Conservation (phyloP, 257 asterid genomes). For the Ilex aquifolium region DNA sequence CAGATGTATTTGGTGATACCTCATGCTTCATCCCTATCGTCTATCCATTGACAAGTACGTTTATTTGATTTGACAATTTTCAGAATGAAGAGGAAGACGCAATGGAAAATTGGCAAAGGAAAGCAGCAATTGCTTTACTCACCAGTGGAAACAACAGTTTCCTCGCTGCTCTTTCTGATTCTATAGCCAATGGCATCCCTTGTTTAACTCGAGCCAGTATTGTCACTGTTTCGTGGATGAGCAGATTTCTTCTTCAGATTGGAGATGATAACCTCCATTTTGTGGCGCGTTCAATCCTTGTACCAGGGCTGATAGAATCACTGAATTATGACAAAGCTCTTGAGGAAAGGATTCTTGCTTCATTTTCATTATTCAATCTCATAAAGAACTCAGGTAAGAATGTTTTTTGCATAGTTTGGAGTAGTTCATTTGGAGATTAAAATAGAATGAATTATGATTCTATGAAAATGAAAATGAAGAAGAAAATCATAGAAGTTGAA, state of each 20-base stretch:
- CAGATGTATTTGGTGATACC: not conserved
- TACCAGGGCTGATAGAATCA: conserved; percentile 37
- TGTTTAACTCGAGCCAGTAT: conserved; percentile 70
- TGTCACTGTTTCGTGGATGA: conserved; percentile 67
- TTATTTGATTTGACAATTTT: not conserved
- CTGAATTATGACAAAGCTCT: conserved; percentile 29
- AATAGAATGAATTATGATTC: no score
- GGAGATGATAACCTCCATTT: conserved; percentile 35
- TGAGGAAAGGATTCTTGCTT: conserved; percentile 70
- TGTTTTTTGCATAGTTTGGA: no score
- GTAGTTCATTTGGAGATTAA: not conserved
- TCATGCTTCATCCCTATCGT: no score
- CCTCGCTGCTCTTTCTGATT: conserved; percentile 46
- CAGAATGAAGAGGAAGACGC: conserved; percentile 53
- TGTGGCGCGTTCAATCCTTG: conserved; percentile 44
- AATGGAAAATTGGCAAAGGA: conserved; percentile 47
- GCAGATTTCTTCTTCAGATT: conserved; percentile 33
- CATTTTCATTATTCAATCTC: conserved; percentile 50
- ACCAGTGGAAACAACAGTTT: conserved; percentile 37
- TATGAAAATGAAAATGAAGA: not conserved
- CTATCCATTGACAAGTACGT: not conserved
- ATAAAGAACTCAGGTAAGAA: conserved; percentile 50
- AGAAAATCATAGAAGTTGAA: no score
- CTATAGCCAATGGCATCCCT: conserved; percentile 63
- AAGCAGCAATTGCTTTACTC: conserved; percentile 42